Percentiles rank a stretch among this genome's conserved stretches.
These are phyloP conservation scores for Malus sieversii DNA, from an alignment of 306 rosid genomes.

Conservation along the genomic window DNA sequence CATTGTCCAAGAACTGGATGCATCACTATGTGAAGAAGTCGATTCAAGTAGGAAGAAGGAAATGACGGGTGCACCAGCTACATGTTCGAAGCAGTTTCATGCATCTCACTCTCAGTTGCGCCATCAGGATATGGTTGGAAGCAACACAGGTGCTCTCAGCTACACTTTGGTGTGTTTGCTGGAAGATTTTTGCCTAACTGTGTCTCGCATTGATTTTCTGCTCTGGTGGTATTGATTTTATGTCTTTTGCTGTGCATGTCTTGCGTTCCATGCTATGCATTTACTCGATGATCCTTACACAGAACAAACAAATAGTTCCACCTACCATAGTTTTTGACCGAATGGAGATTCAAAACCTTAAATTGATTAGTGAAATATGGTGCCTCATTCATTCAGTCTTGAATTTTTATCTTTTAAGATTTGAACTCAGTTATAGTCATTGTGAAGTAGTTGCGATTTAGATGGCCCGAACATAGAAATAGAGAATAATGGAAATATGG, in stretches of 20 bases:
- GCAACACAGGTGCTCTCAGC: constrained; percentile 31
- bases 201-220: background rate
- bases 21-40: constrained; percentile 7
- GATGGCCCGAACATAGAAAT: background rate
- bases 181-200: background rate
- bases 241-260: background rate
- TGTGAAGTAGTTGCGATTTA: background rate
- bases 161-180: constrained; percentile 10
- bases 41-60: constrained; percentile 19
- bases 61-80: background rate
- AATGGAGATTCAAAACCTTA: background rate
- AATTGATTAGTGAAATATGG: background rate
- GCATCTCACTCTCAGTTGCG: constrained; percentile 8
- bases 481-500: background rate
- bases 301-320: background rate
- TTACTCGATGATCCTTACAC: background rate
- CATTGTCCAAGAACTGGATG: constrained; percentile 13
- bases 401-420: background rate
- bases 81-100: constrained; percentile 6
- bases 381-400: background rate
- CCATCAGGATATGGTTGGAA: constrained; percentile 17
- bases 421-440: background rate
- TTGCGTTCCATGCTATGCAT: background rate
- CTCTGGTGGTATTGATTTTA: background rate
- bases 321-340: background rate